Evolutionary conservation across 176 grass and related monocot species (phyloP).

Genomic region (Puya raimondii): DNA sequence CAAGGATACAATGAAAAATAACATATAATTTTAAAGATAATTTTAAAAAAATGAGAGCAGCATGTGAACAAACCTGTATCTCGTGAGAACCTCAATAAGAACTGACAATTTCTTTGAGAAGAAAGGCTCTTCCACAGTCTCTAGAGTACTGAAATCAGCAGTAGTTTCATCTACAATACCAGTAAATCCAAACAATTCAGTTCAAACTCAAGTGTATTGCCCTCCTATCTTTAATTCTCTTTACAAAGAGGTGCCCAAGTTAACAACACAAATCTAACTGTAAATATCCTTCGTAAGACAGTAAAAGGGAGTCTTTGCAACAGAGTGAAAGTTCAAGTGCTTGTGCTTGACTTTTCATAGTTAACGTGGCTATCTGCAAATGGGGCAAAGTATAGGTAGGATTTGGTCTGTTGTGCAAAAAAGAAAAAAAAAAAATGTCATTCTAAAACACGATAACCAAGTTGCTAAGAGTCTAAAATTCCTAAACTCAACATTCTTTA

Average conservation of each 20-base stretch:
- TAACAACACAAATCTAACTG: background rate
- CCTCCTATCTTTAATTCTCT: background rate
- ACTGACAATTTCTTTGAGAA: slow-evolving; percentile 69
- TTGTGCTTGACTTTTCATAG: no score
- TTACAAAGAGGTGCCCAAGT: background rate
- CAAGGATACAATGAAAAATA: background rate
- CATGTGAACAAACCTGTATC: slow-evolving; percentile 40
- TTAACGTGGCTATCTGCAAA: no score
- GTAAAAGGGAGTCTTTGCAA: no score
- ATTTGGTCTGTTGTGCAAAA: no score
- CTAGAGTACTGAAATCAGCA: slow-evolving; percentile 36
- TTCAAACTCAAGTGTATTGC: slow-evolving; percentile 1
- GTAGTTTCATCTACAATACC: slow-evolving; percentile 29
- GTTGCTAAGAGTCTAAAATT: no score
- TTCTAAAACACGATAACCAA: no score
- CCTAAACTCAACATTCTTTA: no score
- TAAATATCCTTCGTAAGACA: background rate
- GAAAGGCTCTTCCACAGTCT: slow-evolving; percentile 76
- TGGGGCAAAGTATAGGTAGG: no score
- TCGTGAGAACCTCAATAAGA: slow-evolving; percentile 62
- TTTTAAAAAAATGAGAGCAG: background rate
- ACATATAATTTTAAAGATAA: background rate
- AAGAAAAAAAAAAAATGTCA: no score
- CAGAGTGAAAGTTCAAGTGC: no score
- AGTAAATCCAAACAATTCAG: slow-evolving; percentile 1